phyloP scores from a whole-genome alignment of 345 rosid genomes.

The Sisymbrium altissimum region DNA sequence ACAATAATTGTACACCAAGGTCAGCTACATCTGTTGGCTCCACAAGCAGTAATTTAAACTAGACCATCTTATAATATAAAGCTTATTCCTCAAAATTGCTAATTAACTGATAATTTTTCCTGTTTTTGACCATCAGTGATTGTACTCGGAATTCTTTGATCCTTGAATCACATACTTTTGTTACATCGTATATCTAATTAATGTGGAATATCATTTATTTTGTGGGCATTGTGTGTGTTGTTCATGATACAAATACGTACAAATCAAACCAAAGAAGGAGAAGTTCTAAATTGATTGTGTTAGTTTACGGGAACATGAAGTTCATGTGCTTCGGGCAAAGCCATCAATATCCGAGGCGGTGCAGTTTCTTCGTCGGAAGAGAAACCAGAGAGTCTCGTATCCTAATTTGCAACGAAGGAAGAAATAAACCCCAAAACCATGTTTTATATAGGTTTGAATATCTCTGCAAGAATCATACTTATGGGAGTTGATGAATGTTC shows the following conservation, averaged over 20 bases:
- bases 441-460: no score
- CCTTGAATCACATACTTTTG: no score
- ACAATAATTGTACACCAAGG: no score
- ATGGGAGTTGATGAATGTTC: neutral
- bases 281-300: neutral
- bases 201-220: neutral
- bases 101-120: no score
- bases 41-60: no score
- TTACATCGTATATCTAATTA: neutral
- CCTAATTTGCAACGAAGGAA: conserved; percentile 2
- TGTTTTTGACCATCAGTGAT: no score
- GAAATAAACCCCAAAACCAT: neutral
- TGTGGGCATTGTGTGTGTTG: neutral
- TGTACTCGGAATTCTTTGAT: no score
- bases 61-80: no score
- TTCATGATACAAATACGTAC: neutral
- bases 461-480: neutral
- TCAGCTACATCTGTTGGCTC: no score
- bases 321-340: neutral
- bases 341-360: neutral
- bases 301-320: conserved; percentile 2
- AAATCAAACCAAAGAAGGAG: neutral
- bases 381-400: conserved; percentile 15
- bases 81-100: no score
- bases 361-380: conserved; percentile 25